phyloP scores from a whole-genome alignment of 371 early-diverging fungal genomes.

The Gilbertella persicaria region DNA sequence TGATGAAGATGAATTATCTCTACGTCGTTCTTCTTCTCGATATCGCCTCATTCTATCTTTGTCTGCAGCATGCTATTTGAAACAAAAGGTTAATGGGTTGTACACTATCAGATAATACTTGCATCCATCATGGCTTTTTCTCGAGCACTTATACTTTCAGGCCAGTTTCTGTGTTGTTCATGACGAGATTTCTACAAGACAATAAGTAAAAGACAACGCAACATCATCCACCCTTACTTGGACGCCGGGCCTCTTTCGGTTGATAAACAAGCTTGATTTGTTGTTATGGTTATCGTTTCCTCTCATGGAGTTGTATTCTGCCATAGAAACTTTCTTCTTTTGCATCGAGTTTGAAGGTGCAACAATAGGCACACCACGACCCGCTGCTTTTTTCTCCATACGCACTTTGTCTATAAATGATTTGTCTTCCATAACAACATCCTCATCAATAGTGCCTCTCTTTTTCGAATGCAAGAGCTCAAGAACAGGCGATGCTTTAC shows the following conservation, averaged over 20 bases:
- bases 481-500: not conserved
- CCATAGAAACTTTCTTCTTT: constrained; percentile 4
- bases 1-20: not conserved
- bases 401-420: constrained; percentile 20
- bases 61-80: constrained; percentile 19
- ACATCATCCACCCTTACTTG: too few relatives aligned
- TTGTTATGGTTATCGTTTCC: constrained; percentile 10
- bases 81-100: not conserved
- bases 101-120: not conserved
- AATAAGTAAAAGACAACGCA: too few relatives aligned
- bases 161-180: not conserved
- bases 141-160: constrained; percentile 18
- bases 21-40: constrained; percentile 16
- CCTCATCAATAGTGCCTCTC: not conserved
- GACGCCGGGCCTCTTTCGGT: not conserved
- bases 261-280: constrained; percentile 25
- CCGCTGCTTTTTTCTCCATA: constrained; percentile 3
- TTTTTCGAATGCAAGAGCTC: not conserved
- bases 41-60: constrained; percentile 10
- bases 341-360: not conserved
- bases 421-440: constrained; percentile 4
- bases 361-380: not conserved
- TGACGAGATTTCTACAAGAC: constrained; percentile 5
- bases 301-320: constrained; percentile 22
- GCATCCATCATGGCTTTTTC: constrained; percentile 21